Percentiles rank a stretch among this genome's conserved stretches.
Conservation (phyloP, 2,329 filamentous ascomycete genomes). For the Hypoxylon sp. region DNA sequence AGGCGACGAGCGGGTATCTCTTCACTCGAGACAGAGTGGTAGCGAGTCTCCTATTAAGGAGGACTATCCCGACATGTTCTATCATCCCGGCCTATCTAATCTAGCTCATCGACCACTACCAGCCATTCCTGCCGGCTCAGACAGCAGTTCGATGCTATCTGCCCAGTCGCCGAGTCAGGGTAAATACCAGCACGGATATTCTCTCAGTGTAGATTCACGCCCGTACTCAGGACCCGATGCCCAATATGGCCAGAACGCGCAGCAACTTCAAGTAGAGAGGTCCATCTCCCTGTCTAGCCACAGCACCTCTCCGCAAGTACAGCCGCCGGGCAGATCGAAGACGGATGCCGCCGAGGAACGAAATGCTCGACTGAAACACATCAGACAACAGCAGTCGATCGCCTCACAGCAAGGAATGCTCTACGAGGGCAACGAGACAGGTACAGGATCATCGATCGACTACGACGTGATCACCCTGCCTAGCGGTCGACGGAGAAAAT, state of each 20-base stretch:
- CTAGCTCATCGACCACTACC: slow-evolving; percentile 71
- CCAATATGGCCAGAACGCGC: slow-evolving; percentile 55
- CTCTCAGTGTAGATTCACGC: slow-evolving; percentile 57
- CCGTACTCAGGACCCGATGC: slow-evolving; percentile 58
- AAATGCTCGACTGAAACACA: slow-evolving; percentile 55
- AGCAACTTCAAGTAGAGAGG: slow-evolving; percentile 64
- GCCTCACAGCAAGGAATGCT: slow-evolving; percentile 59
- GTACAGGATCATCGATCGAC: slow-evolving; percentile 62
- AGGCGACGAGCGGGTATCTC: slow-evolving; percentile 77
- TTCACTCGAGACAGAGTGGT: slow-evolving; percentile 63
- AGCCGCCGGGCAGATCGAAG: slow-evolving; percentile 87
- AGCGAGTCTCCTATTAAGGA: slow-evolving; percentile 73
- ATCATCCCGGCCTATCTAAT: slow-evolving; percentile 79
- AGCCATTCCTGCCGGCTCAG: slow-evolving; percentile 68
- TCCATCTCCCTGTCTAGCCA: slow-evolving; percentile 86
- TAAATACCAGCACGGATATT: slow-evolving; percentile 58
- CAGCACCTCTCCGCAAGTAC: slow-evolving; percentile 78
- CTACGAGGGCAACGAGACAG: slow-evolving; percentile 65
- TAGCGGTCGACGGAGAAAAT: slow-evolving; percentile 79
- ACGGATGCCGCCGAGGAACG: slow-evolving; percentile 86
- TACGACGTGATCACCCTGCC: slow-evolving; percentile 88
- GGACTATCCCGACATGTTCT: slow-evolving; percentile 90
- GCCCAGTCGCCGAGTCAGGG: slow-evolving; percentile 56
- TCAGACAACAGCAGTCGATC: slow-evolving; percentile 63
- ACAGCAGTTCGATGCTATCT: slow-evolving; percentile 62